Conservation (phyloP, 768 basidiomycete genomes). For the Polyporus arcularius region DNA sequence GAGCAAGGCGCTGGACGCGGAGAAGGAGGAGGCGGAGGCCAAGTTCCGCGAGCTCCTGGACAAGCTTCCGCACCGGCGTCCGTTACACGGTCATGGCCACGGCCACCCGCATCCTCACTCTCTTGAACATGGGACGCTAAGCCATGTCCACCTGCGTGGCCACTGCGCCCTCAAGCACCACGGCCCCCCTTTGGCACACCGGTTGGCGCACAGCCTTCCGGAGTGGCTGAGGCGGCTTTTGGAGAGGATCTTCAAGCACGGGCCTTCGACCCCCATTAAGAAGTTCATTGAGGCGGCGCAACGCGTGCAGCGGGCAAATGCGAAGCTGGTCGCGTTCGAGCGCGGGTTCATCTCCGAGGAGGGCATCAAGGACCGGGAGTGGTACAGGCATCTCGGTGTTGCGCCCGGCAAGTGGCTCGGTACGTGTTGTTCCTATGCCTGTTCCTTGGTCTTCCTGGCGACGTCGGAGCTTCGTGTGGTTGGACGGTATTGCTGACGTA, state of each 20-base stretch:
- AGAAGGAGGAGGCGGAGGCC: constrained; percentile 30
- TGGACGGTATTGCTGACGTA: not conserved
- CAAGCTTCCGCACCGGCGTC: constrained; percentile 12
- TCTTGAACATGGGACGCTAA: not conserved
- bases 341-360: constrained; percentile 77
- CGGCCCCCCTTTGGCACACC: not conserved
- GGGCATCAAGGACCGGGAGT: constrained; percentile 78
- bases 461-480: not conserved
- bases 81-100: not conserved
- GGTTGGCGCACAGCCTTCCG: constrained; percentile 3
- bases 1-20: constrained; percentile 26
- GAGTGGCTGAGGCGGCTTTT: constrained; percentile 20
- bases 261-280: constrained; percentile 20
- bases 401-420: constrained; percentile 87
- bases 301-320: constrained; percentile 61
- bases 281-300: constrained; percentile 59
- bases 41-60: constrained; percentile 27
- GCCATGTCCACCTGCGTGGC: not conserved
- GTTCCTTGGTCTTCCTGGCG: not conserved
- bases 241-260: constrained; percentile 10
- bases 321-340: constrained; percentile 72
- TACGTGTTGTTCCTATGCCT: constrained; percentile 33
- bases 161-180: not conserved
- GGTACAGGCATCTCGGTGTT: constrained; percentile 84
- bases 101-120: not conserved